Percentiles rank a stretch among this genome's conserved stretches.
phyloP scores from a whole-genome alignment of 371 early-diverging fungal genomes.

The Mortierella sp. region DNA sequence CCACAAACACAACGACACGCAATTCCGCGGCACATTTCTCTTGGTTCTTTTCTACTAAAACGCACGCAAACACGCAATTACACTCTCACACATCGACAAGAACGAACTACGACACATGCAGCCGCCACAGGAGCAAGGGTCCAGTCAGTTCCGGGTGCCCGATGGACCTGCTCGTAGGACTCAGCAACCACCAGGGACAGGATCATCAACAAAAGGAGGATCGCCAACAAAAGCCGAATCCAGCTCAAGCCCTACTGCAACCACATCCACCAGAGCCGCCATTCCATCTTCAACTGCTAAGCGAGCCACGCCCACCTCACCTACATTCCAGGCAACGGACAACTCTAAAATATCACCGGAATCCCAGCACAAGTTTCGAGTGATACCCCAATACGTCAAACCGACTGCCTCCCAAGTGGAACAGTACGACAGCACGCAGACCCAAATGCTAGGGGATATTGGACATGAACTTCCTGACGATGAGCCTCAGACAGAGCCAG shows the following conservation, averaged over 20 bases:
- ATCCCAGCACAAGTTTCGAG: too few relatives aligned
- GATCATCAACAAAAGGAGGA: background rate
- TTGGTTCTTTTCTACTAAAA: background rate
- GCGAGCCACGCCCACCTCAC: background rate
- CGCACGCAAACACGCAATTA: background rate
- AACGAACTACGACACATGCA: background rate
- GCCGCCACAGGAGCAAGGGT: background rate
- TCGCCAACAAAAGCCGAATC: background rate
- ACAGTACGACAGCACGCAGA: background rate
- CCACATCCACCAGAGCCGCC: background rate
- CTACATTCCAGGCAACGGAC: background rate
- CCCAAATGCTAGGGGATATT: background rate
- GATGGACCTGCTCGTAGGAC: constrained; percentile 12
- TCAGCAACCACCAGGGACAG: background rate
- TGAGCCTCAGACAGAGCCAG: background rate
- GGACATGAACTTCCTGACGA: constrained; percentile 2
- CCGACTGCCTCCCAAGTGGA: background rate
- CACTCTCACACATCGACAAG: background rate
- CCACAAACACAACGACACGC: background rate
- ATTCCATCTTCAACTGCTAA: background rate
- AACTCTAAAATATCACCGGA: background rate
- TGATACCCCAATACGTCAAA: background rate
- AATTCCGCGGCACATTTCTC: constrained; percentile 9
- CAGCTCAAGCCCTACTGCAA: too few relatives aligned
- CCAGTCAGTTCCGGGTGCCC: constrained; percentile 16